Base-by-base conservation (phyloP, 2,329 filamentous ascomycete genomes). In the Chaetoscypha palmicola region DNA sequence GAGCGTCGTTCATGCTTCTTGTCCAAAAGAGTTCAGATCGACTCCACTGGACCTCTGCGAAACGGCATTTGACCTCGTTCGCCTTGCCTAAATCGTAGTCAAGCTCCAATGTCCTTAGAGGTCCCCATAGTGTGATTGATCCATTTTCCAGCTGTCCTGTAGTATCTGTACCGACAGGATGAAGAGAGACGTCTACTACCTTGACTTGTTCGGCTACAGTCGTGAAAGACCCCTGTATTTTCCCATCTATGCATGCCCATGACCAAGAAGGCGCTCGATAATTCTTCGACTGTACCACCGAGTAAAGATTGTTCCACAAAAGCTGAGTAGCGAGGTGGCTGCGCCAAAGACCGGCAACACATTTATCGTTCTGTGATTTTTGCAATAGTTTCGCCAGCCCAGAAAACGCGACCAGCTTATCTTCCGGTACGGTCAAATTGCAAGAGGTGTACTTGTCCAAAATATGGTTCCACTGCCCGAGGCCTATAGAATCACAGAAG, bases 261-360 rank as follows among this genome's bases (percentile, higher is more conserved):
- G 38, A 40, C 24, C 24, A 40, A 12, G n/a, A 19, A 3, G 38
- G 38, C n/a, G 38, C 39, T 4, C 17, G 7, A 35, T 34, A 42
- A 10, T 23, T 17, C 12, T 24, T 21, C 7, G 21, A n/a, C 5
- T 5, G 8, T 14, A 26, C 10, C n/a, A 4, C 8, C n/a, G 16
- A 8, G 12, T 3, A 8, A 24, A 10, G 8, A 12, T 7, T 16
- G 5, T 9, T 40, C 24, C 24, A 40, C 12, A 22, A 9, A 12
- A 31, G 21, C 11, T 40, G 24, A 11, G 8, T 12, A 12, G 17
- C 11, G 9, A 20, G 9, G 8, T 40, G 5, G 5, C 11, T 14
- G 4, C 12, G 20, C 38, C 38, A 40, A 9, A 31, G 16, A 31
- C 38, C 38, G 16, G 38, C 38, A 4, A 32, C 4, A 32, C 32